These are phyloP conservation scores for Sistotremastrum suecicum DNA, from an alignment of 768 basidiomycete genomes.

Conservation along the genomic window DNA sequence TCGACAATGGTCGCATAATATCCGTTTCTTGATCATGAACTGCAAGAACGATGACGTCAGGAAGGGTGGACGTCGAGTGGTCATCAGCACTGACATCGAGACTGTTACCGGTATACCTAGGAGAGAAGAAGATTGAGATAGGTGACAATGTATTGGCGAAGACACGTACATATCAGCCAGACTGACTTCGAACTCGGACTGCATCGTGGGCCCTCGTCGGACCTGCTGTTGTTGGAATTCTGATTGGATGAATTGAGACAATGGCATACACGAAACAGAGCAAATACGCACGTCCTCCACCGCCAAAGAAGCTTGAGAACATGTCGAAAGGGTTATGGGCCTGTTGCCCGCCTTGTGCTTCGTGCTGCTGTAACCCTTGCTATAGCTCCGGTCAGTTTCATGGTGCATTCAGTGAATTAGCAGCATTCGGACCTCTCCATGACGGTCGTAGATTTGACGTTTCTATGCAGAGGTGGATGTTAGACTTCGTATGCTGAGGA, in stretches of 20 bases:
- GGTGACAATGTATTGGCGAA: background rate
- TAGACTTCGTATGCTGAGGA: background rate
- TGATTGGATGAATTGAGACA: constrained; percentile 8
- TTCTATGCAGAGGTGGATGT: constrained; percentile 37
- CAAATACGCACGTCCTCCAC: constrained; percentile 39
- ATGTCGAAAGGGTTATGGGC: constrained; percentile 84
- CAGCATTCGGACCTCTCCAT: constrained; percentile 55
- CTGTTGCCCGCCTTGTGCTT: constrained; percentile 55
- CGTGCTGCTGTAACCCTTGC: constrained; percentile 87
- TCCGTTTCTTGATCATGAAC: constrained; percentile 86
- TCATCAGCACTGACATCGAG: constrained; percentile 51
- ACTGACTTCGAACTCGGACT: constrained; percentile 75
- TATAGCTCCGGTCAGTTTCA: constrained; percentile 17
- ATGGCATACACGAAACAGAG: background rate
- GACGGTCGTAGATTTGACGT: constrained; percentile 85
- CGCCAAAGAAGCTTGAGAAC: constrained; percentile 87
- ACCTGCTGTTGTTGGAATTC: constrained; percentile 42
- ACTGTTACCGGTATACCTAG: constrained; percentile 69
- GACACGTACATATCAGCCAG: constrained; percentile 64
- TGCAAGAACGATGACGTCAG: constrained; percentile 17
- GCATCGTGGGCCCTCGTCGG: constrained; percentile 59
- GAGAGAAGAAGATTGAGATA: background rate
- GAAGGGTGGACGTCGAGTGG: background rate
- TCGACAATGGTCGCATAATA: constrained; percentile 94
- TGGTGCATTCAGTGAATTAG: constrained; percentile 1